A percentile compares a stretch with the other conserved stretches of the same genome.
These are phyloP conservation scores for Sarcocystis neurona DNA, from an alignment of 169 alveolate genomes.

Conservation along the genomic window DNA sequence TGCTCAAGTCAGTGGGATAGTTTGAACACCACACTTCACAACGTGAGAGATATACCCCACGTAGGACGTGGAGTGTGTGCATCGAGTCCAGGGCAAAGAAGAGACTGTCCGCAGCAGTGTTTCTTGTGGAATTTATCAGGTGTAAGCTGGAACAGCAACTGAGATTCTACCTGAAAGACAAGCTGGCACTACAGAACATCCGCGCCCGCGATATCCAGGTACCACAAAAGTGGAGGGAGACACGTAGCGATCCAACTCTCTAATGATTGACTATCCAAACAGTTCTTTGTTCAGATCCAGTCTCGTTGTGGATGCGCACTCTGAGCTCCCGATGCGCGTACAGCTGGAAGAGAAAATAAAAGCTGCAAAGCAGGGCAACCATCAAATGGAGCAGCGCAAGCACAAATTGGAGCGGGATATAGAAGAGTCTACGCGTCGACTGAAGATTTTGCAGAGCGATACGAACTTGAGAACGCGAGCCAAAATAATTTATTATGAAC, in stretches of 20 bases:
- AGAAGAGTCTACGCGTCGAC: conserved; percentile 14
- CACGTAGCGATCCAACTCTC: neutral
- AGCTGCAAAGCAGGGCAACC: conserved; percentile 20
- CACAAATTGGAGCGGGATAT: conserved; percentile 34
- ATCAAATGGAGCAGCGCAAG: conserved; percentile 31
- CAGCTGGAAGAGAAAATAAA: conserved; percentile 32
- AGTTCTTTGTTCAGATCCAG: neutral
- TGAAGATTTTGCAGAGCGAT: neutral
- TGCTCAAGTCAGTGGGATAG: conserved; percentile 35
- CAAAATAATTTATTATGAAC: conserved; percentile 11
- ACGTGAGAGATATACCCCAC: neutral
- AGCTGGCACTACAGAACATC: conserved; percentile 42
- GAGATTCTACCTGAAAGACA: conserved; percentile 68
- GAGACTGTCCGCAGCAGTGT: neutral
- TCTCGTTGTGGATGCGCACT: neutral
- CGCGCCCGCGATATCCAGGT: conserved; percentile 45
- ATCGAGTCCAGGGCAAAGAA: neutral
- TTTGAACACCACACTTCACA: no score
- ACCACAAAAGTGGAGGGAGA: neutral
- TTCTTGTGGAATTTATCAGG: neutral
- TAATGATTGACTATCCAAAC: neutral
- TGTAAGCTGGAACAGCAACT: conserved; percentile 62
- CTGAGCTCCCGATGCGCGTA: neutral
- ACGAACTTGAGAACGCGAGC: conserved; percentile 5
- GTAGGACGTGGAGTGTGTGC: neutral